These are phyloP conservation scores for Stereocaulon alpinum DNA, from an alignment of 495 filamentous ascomycete genomes.

Conservation along the genomic window DNA sequence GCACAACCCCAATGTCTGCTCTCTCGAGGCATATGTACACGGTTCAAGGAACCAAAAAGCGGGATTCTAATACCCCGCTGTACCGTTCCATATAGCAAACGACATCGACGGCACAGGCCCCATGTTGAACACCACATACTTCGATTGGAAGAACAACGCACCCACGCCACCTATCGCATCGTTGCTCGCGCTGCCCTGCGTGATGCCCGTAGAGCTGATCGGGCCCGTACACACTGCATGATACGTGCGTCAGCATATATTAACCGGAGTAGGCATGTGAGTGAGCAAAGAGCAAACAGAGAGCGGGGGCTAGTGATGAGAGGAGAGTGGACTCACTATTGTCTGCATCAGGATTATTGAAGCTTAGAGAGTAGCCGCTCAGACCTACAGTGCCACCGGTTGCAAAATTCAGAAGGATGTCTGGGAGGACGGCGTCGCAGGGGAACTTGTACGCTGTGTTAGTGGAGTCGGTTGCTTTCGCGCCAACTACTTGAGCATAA, in stretches of 20 bases:
- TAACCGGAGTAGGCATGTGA: neutral
- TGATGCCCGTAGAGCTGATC: neutral
- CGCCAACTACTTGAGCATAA: neutral
- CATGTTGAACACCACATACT: conserved; percentile 4
- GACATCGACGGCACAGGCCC: conserved; percentile 1
- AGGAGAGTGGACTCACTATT: neutral
- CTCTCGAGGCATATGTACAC: no score
- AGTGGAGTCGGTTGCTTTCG: neutral
- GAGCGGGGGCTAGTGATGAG: no score
- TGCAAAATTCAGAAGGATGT: neutral
- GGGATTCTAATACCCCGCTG: neutral
- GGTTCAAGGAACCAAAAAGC: no score
- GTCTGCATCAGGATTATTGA: neutral
- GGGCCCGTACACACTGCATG: conserved; percentile 4
- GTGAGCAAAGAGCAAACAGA: neutral
- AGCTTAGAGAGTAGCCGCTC: neutral
- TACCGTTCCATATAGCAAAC: neutral
- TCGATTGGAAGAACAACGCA: conserved; percentile 1
- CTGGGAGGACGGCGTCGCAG: neutral
- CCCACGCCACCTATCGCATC: neutral
- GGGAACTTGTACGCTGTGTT: conserved; percentile 1
- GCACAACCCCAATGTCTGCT: no score
- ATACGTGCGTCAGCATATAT: neutral
- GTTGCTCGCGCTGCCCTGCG: neutral
- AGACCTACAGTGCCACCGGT: neutral